Percentiles rank a stretch among this genome's conserved stretches.
These are phyloP conservation scores for Sugiyamaella marilandica DNA, from an alignment of 805 yeast genomes.

Conservation along the genomic window DNA sequence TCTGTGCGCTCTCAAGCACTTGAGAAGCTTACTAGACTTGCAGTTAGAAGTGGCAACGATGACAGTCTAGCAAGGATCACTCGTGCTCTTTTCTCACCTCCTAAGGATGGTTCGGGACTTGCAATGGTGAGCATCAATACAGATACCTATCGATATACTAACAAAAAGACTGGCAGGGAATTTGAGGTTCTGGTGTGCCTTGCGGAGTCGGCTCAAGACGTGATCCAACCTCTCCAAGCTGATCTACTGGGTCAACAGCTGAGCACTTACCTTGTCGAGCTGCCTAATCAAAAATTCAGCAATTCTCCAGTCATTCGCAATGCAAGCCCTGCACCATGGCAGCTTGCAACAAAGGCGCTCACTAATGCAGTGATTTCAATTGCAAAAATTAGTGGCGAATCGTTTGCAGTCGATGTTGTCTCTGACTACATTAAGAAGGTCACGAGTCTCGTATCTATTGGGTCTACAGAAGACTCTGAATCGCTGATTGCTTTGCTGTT, in stretches of 20 bases:
- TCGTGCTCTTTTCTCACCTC: conserved; percentile 24
- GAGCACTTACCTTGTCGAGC: conserved; percentile 42
- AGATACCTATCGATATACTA: not conserved
- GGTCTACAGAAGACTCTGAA: not conserved
- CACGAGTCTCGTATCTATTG: conserved; percentile 10
- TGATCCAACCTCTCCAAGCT: conserved; percentile 40
- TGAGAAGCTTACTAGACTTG: conserved; percentile 34
- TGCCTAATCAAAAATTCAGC: conserved; percentile 42
- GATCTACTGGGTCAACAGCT: conserved; percentile 42
- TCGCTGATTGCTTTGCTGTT: conserved; percentile 14
- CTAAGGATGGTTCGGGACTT: conserved; percentile 22
- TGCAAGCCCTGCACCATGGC: conserved; percentile 42
- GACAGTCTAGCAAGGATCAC: conserved; percentile 21
- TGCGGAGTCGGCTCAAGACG: conserved; percentile 40
- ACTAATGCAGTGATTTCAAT: conserved; percentile 30
- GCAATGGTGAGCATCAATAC: conserved; percentile 21
- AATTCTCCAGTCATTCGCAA: conserved; percentile 23
- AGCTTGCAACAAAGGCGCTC: conserved; percentile 35
- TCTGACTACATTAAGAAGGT: conserved; percentile 25
- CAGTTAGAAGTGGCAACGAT: conserved; percentile 27
- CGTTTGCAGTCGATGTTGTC: conserved; percentile 23
- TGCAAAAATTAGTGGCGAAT: conserved; percentile 32
- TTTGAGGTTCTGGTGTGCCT: conserved; percentile 55
- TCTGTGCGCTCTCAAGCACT: conserved; percentile 38
- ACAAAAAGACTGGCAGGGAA: conserved; percentile 30